A percentile compares a stretch with the other conserved stretches of the same genome.
phyloP scores from a whole-genome alignment of 306 rosid genomes.

The Corylus heterophylla region DNA sequence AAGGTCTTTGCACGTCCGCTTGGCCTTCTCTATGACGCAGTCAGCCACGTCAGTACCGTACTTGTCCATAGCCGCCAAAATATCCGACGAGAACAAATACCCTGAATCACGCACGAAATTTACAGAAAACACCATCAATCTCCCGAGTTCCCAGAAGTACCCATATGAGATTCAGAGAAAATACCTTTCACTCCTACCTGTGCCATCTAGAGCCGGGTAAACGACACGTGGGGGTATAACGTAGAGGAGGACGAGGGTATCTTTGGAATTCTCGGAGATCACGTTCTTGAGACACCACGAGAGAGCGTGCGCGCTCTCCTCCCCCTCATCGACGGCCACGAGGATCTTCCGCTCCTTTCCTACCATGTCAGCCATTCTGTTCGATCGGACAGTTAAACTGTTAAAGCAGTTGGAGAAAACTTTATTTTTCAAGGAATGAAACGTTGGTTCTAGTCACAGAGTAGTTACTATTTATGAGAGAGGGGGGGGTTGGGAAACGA shows the following conservation, averaged over 20 bases:
- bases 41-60: slow-evolving; percentile 57
- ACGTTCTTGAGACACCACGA: slow-evolving; percentile 81
- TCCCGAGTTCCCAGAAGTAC: neutral
- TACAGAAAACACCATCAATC: slow-evolving; percentile 7
- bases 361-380: slow-evolving; percentile 46
- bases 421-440: neutral
- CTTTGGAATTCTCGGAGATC: slow-evolving; percentile 48
- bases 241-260: slow-evolving; percentile 63
- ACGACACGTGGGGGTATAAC: slow-evolving; percentile 54
- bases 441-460: neutral
- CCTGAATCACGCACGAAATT: slow-evolving; percentile 38
- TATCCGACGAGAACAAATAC: slow-evolving; percentile 64
- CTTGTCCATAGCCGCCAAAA: slow-evolving; percentile 54
- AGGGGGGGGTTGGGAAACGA: neutral
- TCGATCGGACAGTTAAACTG: slow-evolving; percentile 1
- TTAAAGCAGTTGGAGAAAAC: neutral
- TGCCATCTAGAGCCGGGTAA: slow-evolving; percentile 63
- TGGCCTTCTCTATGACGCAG: slow-evolving; percentile 60
- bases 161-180: neutral
- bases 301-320: slow-evolving; percentile 82
- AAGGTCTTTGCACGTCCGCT: slow-evolving; percentile 48
- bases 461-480: slow-evolving; percentile 9
- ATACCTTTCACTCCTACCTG: slow-evolving; percentile 42
- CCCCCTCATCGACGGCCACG: slow-evolving; percentile 86
- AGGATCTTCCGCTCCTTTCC: slow-evolving; percentile 59